Conservation (phyloP, 306 rosid genomes). For the Vachellia pachyceras region DNA sequence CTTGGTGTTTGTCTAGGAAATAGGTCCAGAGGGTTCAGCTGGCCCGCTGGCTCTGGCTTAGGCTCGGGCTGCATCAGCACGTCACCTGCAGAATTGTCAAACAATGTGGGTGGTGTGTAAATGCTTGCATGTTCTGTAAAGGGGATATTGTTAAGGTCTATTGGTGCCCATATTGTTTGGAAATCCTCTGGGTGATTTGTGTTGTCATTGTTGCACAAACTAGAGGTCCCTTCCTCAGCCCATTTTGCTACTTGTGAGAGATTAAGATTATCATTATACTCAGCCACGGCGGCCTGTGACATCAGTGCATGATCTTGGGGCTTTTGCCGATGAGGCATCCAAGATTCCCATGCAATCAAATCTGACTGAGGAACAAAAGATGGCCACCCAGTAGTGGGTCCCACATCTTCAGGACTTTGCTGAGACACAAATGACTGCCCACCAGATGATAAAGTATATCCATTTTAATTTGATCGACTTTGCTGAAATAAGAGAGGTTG, state of each 20-base stretch:
- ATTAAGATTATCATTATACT: background rate
- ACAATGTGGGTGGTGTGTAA: background rate
- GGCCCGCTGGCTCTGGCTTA: background rate
- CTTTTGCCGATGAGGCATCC: background rate
- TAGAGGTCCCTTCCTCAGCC: background rate
- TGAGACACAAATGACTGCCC: background rate
- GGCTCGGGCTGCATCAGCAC: slow-evolving; percentile 8
- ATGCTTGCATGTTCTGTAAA: background rate
- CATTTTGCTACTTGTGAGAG: background rate
- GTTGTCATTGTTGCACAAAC: background rate
- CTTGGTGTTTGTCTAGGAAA: background rate
- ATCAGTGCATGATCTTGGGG: background rate
- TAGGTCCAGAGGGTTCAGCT: background rate
- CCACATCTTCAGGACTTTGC: background rate
- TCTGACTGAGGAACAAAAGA: background rate
- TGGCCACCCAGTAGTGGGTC: background rate
- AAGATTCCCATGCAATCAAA: background rate
- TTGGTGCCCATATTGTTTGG: slow-evolving; percentile 12
- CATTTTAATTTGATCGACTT: no score
- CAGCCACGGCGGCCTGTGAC: background rate
- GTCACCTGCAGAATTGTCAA: background rate
- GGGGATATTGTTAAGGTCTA: background rate
- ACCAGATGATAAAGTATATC: background rate
- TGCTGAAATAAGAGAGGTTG: no score
- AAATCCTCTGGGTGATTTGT: background rate